Conservation (phyloP, 805 yeast genomes). For the Lachancea sp. region DNA sequence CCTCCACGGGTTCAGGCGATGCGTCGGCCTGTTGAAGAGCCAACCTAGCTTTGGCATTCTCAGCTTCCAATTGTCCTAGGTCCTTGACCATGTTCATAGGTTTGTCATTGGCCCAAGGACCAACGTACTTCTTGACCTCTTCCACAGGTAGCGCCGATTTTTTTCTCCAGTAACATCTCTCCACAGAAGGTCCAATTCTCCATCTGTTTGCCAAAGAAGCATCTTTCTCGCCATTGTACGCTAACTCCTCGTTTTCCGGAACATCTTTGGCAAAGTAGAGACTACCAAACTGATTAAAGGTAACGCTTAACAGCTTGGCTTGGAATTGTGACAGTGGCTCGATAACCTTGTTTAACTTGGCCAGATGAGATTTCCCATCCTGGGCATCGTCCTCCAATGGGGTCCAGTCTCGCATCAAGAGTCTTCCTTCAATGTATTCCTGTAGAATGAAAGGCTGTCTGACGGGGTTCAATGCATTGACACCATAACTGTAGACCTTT, state of each 20-base stretch:
- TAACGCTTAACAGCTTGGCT: constrained; percentile 44
- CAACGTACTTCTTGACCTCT: constrained; percentile 46
- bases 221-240: constrained; percentile 59
- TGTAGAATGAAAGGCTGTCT: constrained; percentile 71
- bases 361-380: constrained; percentile 43
- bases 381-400: constrained; percentile 60
- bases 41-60: constrained; percentile 48
- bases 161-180: constrained; percentile 69
- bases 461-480: constrained; percentile 53
- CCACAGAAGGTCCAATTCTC: constrained; percentile 87
- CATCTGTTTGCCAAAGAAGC: constrained; percentile 55
- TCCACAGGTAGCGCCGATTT: constrained; percentile 48
- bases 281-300: constrained; percentile 74
- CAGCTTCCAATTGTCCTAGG: constrained; percentile 62
- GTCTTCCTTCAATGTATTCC: constrained; percentile 74
- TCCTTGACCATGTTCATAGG: constrained; percentile 60
- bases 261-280: constrained; percentile 74
- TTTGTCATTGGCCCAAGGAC: constrained; percentile 63
- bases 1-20: constrained; percentile 38
- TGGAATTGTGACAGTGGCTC: constrained; percentile 69
- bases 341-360: constrained; percentile 52
- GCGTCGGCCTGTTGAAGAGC: constrained; percentile 51
- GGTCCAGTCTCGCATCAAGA: constrained; percentile 85
- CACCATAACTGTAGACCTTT: constrained; percentile 60
- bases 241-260: constrained; percentile 31